phyloP scores from a whole-genome alignment of 2,329 filamentous ascomycete species.

The Colletotrichum sp. region DNA sequence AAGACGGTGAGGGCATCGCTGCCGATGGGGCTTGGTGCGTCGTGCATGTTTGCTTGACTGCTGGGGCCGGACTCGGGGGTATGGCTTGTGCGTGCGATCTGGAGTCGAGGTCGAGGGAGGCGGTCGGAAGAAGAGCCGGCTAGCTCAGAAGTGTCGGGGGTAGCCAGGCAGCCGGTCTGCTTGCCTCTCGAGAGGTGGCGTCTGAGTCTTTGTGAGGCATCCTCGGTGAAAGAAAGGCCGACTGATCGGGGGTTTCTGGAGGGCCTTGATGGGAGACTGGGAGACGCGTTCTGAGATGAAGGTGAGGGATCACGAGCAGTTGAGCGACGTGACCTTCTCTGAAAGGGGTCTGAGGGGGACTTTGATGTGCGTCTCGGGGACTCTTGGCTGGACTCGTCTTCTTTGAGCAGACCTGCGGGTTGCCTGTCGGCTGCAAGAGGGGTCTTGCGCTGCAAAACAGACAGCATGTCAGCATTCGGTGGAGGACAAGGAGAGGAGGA shows the following conservation, averaged over 20 bases:
- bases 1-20: conserved; percentile 66
- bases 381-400: conserved; percentile 34
- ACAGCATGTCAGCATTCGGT: not conserved
- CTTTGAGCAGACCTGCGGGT: conserved; percentile 13
- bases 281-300: conserved; percentile 33
- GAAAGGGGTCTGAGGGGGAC: conserved; percentile 27
- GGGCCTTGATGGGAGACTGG: conserved; percentile 26
- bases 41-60: conserved; percentile 29
- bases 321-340: conserved; percentile 36
- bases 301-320: conserved; percentile 36
- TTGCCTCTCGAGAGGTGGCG: conserved; percentile 36
- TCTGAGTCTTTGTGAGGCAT: conserved; percentile 43
- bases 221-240: conserved; percentile 25
- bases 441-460: conserved; percentile 3
- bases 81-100: conserved; percentile 46
- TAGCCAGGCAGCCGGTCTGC: conserved; percentile 49
- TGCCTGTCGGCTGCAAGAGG: conserved; percentile 8
- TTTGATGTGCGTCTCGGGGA: conserved; percentile 27
- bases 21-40: conserved; percentile 50
- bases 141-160: conserved; percentile 62
- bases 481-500: not conserved
- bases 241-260: conserved; percentile 4
- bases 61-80: conserved; percentile 49
- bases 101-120: conserved; percentile 42
- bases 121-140: conserved; percentile 32